phyloP scores from a whole-genome alignment of 306 rosid genomes.

The Vigna nakashimae region DNA sequence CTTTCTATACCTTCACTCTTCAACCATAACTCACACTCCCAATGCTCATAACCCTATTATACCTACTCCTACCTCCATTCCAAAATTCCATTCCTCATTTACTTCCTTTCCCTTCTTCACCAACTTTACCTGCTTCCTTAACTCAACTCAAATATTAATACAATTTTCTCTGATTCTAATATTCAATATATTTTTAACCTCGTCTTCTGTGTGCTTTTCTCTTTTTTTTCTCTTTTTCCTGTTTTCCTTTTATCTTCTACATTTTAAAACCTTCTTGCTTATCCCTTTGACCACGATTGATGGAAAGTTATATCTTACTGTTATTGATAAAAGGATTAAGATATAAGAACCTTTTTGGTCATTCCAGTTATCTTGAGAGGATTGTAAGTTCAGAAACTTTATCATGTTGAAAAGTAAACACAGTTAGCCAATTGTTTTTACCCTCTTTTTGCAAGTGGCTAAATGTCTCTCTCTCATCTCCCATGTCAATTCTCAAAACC shows the following conservation, averaged over 20 bases:
- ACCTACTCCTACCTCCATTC: neutral
- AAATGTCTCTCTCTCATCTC: slow-evolving; percentile 31
- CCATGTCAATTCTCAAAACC: slow-evolving; percentile 1
- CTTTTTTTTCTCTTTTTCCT: neutral
- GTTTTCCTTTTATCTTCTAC: neutral
- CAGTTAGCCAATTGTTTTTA: neutral
- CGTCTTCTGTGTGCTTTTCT: neutral
- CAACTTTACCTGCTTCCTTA: too few species aligned
- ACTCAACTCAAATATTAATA: too few species aligned
- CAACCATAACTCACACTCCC: slow-evolving; percentile 36
- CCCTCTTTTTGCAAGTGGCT: neutral
- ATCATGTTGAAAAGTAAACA: neutral
- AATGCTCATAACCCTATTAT: slow-evolving; percentile 50
- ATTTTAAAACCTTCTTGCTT: neutral
- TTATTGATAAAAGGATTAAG: neutral
- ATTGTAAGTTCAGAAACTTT: neutral
- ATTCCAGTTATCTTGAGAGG: neutral
- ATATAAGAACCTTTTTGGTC: neutral
- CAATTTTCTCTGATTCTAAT: too few species aligned
- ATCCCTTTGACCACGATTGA: neutral
- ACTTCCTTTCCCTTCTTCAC: too few species aligned
- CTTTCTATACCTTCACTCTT: neutral
- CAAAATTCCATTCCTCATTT: neutral
- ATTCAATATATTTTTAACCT: too few species aligned
- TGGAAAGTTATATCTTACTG: neutral